A percentile compares a stretch with the other conserved stretches of the same genome.
phyloP scores from a whole-genome alignment of 1,284 basidiomycete genomes.

The Trichosporon sp. region DNA sequence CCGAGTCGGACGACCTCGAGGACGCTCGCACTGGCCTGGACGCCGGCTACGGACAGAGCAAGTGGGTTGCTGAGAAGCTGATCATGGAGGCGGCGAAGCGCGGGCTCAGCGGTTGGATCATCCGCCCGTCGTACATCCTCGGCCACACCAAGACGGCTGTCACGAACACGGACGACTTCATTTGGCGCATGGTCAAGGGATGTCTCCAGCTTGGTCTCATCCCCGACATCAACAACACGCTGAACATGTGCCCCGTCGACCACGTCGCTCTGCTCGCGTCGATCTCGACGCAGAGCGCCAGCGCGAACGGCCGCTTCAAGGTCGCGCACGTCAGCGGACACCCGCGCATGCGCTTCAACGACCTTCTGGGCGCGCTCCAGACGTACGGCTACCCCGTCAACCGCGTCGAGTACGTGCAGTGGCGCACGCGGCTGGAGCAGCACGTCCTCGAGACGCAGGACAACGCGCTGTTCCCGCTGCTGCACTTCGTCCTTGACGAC shows the following conservation, averaged over 20 bases:
- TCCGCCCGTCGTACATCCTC: constrained; percentile 94
- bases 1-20: constrained; percentile 87
- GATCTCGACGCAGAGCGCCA: constrained; percentile 61
- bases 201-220: constrained; percentile 92
- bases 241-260: constrained; percentile 98
- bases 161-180: constrained; percentile 98
- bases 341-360: constrained; percentile 86
- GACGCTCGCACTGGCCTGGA: constrained; percentile 71
- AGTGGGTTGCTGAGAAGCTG: constrained; percentile 97
- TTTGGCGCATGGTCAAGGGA: constrained; percentile 97
- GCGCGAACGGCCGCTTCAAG: constrained; percentile 52
- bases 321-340: constrained; percentile 86
- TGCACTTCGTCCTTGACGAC: constrained; percentile 97
- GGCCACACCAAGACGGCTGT: constrained; percentile 86
- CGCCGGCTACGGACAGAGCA: constrained; percentile 94
- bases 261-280: constrained; percentile 83
- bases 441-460: constrained; percentile 91
- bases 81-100: constrained; percentile 83
- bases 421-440: constrained; percentile 87
- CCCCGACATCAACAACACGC: constrained; percentile 95
- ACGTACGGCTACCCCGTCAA: constrained; percentile 76
- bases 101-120: constrained; percentile 80
- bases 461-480: constrained; percentile 93
- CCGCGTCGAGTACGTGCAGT: constrained; percentile 82
- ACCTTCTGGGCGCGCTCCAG: constrained; percentile 69